Evolutionary conservation across 73 alveolate species (phyloP).

Genomic region (Paramecium tetraurelia): DNA sequence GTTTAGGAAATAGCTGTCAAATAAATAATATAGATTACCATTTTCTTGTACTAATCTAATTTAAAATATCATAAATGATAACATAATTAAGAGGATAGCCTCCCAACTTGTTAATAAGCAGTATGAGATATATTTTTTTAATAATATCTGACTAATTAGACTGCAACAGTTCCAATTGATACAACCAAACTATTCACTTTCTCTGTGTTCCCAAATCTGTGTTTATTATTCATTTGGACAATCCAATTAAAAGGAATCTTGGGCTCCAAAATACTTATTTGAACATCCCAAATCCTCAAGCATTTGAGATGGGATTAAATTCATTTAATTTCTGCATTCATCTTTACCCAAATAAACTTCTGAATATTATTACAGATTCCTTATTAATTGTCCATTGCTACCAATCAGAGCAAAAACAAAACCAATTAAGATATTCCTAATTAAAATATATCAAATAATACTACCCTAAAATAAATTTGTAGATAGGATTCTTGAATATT

Average conservation of each 20-base stretch:
- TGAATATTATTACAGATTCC: background rate
- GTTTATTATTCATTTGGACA: background rate
- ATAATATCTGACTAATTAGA: background rate
- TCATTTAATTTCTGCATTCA: background rate
- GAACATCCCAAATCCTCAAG: background rate
- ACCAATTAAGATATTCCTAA: background rate
- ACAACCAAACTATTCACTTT: background rate
- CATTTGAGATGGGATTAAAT: background rate
- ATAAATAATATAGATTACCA: background rate
- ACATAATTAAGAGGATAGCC: background rate
- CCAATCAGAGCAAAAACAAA: background rate
- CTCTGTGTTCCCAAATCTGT: background rate
- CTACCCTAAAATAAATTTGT: slow-evolving; percentile 23
- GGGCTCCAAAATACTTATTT: background rate
- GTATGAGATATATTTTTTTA: background rate
- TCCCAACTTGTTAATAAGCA: background rate
- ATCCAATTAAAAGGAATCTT: background rate
- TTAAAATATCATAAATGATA: background rate
- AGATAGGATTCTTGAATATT: background rate
- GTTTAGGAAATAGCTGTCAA: slow-evolving; percentile 40
- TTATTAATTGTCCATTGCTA: background rate
- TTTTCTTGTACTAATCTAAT: slow-evolving; percentile 15
- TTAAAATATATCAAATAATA: background rate
- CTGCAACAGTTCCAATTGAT: background rate
- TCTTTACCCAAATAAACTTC: background rate